Conservation (phyloP, 2,329 filamentous ascomycete genomes). For the Monosporascus sp. region DNA sequence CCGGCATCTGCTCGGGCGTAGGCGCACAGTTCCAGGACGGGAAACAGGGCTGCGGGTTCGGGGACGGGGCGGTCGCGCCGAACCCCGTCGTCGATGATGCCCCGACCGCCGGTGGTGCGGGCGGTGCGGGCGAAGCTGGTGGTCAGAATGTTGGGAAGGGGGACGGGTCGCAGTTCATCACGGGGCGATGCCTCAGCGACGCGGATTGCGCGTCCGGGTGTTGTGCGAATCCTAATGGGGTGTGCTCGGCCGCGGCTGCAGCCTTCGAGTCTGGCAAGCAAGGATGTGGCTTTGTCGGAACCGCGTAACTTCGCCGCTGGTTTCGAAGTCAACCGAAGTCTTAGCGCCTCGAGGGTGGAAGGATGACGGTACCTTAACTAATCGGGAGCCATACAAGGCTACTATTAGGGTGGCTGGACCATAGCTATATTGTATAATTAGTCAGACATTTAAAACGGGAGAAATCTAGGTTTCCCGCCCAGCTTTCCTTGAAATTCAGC, state of each 20-base stretch:
- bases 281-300: constrained; percentile 18
- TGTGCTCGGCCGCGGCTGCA: constrained; percentile 20
- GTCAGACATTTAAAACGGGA: background rate
- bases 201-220: constrained; percentile 23
- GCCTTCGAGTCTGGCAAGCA: constrained; percentile 18
- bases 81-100: background rate
- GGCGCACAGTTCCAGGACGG: constrained; percentile 20
- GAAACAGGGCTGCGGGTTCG: constrained; percentile 26
- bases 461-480: background rate
- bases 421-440: background rate
- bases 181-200: constrained; percentile 23
- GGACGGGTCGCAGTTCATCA: constrained; percentile 25
- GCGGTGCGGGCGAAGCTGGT: constrained; percentile 10
- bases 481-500: background rate
- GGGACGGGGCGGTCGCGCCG: constrained; percentile 1
- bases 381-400: background rate
- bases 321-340: background rate
- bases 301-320: background rate
- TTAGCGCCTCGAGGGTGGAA: background rate
- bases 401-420: background rate
- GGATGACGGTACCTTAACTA: background rate
- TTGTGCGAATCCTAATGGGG: constrained; percentile 18
- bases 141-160: constrained; percentile 19
- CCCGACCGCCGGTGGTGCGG: background rate
- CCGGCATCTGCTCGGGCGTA: constrained; percentile 22